These are phyloP conservation scores for Entomortierella parvispora DNA, from an alignment of 192 early-diverging fungal genomes.

Conservation along the genomic window DNA sequence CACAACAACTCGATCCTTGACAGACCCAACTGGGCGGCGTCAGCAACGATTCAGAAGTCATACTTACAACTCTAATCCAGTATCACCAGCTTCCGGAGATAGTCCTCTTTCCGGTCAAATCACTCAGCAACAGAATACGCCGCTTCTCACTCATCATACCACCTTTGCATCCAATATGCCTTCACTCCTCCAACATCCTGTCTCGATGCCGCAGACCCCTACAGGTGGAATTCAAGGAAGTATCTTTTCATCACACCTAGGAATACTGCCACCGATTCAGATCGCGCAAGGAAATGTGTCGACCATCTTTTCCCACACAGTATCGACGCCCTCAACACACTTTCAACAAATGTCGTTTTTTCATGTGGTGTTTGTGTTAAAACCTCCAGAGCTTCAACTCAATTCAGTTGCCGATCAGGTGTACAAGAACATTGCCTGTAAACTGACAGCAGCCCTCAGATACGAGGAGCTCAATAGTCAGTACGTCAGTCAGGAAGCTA, in stretches of 20 bases:
- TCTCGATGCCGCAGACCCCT: constrained; percentile 49
- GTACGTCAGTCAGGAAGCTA: constrained; percentile 78
- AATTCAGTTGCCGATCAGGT: constrained; percentile 70
- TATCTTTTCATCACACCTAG: constrained; percentile 9
- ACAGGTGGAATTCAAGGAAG: constrained; percentile 17
- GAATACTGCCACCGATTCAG: constrained; percentile 29
- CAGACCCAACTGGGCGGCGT: constrained; percentile 30
- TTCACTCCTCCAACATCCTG: constrained; percentile 33
- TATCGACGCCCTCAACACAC: constrained; percentile 12
- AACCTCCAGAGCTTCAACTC: constrained; percentile 61
- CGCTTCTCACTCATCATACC: constrained; percentile 12
- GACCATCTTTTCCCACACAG: constrained; percentile 22
- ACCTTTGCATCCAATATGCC: constrained; percentile 4
- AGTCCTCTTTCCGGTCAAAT: constrained; percentile 21
- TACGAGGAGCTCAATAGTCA: constrained; percentile 83
- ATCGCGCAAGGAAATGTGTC: constrained; percentile 19
- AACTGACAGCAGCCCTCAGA: constrained; percentile 75
- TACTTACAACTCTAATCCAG: constrained; percentile 30
- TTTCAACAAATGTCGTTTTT: constrained; percentile 73
- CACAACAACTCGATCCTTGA: constrained; percentile 13
- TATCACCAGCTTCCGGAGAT: constrained; percentile 19
- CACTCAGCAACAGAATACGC: constrained; percentile 26
- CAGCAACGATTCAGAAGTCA: constrained; percentile 41
- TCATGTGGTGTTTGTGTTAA: constrained; percentile 82
- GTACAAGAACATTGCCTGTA: constrained; percentile 76